Evolutionary conservation across 306 rosid genomes (phyloP), one percentile per base, ranked within the genome.

Genomic region (Pyrus pyrifolia): DNA sequence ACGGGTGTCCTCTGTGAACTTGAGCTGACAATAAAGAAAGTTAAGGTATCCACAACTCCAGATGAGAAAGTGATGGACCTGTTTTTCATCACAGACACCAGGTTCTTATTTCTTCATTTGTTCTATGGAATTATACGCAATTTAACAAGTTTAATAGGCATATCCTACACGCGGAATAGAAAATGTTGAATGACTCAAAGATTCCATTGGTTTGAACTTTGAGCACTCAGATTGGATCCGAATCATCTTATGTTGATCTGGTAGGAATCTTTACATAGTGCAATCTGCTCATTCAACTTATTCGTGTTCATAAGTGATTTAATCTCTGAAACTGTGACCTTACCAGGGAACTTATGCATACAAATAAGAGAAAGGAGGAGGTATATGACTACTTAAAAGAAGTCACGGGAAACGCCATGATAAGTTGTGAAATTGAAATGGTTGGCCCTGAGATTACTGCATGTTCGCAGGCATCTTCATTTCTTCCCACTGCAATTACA

Each of bases 1-100:
- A 95, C 99, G 0, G 77, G 74, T 81, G 97, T 89, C 88, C 97
- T 95, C 61, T 89, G 88, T 76, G 97, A 90, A 72, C 90, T 88
- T 13, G 99, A 95, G 87, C 89, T 95, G 83, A 83, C 74, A 35
- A 92, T 95, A 66, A 82, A 88, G 77, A 95, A 89, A 87, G 97
- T 95, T 80, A 95, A 95, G 89, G 96, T 95, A 44, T 95, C 97
- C 55, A 92, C 96, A 22, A 95, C 97, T 22, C 99, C 99, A 2
- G 99, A 95, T 79, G 97, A 93, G 67, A 92, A 78, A 92, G 99
- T 92, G 73, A 87, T 95, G 89, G 97, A 95, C 83, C 86, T 95
- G 77, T 95, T 95, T 88, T 95, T 95, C 88, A 81, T 95, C 89
- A 87, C 92, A 31, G 99, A 95, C 71, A 79, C 89, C 82, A 95